Conservation (phyloP, 257 asterid genomes). For the Lithospermum erythrorhizon region DNA sequence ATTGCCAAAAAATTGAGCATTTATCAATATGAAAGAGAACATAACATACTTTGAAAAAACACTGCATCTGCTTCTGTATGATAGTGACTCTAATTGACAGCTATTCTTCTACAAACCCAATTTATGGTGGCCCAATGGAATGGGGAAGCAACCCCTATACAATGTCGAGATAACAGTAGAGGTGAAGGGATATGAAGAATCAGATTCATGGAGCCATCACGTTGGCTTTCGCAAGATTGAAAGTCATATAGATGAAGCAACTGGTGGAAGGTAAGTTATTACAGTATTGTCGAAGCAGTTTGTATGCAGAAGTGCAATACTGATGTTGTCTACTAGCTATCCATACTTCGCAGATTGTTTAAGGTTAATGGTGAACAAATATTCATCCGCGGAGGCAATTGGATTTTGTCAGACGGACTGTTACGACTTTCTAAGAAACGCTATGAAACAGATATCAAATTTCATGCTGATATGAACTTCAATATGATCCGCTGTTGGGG, state of each 20-base stretch:
- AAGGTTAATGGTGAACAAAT: slow-evolving; percentile 84
- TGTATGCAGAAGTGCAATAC: background rate
- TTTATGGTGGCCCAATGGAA: slow-evolving; percentile 99
- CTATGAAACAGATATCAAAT: slow-evolving; percentile 71
- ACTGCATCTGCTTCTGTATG: slow-evolving; percentile 2
- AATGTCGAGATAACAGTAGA: slow-evolving; percentile 65
- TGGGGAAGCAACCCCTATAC: slow-evolving; percentile 88
- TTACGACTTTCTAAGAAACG: slow-evolving; percentile 78
- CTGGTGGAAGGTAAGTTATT: slow-evolving; percentile 82
- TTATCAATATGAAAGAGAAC: background rate
- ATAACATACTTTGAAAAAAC: background rate
- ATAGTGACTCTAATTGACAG: slow-evolving; percentile 29
- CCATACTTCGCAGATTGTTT: slow-evolving; percentile 50
- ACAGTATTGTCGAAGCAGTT: background rate
- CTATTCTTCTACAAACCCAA: slow-evolving; percentile 75
- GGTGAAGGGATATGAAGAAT: slow-evolving; percentile 68
- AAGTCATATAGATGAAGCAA: slow-evolving; percentile 51
- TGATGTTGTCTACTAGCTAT: background rate
- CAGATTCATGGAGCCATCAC: slow-evolving; percentile 76
- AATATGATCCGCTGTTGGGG: slow-evolving; percentile 99
- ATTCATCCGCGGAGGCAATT: slow-evolving; percentile 96
- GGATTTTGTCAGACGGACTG: slow-evolving; percentile 96
- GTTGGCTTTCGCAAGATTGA: slow-evolving; percentile 94
- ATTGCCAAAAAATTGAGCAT: background rate
- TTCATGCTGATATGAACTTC: slow-evolving; percentile 98